Evolutionary conservation across 2,329 filamentous ascomycete genomes (phyloP), one percentile per base, ranked within the genome.

Genomic region (Ophiocordyceps sinensis): DNA sequence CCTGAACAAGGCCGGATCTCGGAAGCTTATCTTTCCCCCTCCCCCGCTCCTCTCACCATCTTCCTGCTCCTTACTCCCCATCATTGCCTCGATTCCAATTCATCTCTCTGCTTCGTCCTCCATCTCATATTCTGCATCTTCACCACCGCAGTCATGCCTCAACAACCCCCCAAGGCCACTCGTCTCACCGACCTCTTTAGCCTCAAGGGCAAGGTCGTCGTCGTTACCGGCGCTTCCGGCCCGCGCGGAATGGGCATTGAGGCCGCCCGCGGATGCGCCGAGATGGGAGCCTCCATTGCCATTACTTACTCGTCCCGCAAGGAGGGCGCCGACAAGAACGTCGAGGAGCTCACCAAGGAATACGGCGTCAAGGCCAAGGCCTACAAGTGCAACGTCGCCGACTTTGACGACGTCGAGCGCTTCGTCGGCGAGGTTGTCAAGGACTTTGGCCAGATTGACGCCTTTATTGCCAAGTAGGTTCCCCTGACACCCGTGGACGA

Each of bases 361-460:
- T 84, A 82, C 53, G 79, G 79, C 38, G 73, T 86, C 50, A 78
- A 80, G 60, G 75, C 66, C 56, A 73, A 72, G 61, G 70, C 71
- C 32, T 77, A 77, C 62, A 66, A 74, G 59, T 67, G 74, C 48
- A 70, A 79, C 53, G 62, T 76, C n/a, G 68, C 64, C 41, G 64
- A 75, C 44, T 72, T 66, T 49, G 51, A 59, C 13, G 60, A 68
- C 10, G 68, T 77, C 42, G 62, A 75, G 55, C 56, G 63, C 37
- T 66, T 75, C 48, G 64, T 78, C 43, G 63, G 65, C 43, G 75
- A 86, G 29, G 77, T 87, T 48, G 70, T 82, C 55, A 64, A 67
- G 49, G 83, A 88, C 55, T 88, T 87, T 56, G 78, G 79, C 52
- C 75, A 77, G 38, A 75, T 86, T 43, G 82, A 86, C 48, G 73